Evolutionary conservation across 2,329 filamentous ascomycete genomes (phyloP), one percentile per base, ranked within the genome.

Genomic region (Aspergillus nomiae): DNA sequence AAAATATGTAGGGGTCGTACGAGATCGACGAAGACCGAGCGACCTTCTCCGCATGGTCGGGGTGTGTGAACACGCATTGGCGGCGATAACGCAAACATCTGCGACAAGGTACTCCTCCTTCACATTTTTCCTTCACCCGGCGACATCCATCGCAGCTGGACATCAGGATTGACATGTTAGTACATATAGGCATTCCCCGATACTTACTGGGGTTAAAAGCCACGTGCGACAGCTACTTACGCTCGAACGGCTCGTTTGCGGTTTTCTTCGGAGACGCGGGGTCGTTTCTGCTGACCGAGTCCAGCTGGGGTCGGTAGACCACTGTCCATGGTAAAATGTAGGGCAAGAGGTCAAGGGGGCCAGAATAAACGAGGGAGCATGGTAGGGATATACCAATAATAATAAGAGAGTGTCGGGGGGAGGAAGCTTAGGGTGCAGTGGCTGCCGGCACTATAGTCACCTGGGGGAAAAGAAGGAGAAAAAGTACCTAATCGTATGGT

Each of bases 91-190:
- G 82, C 61, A 81, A 76, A 69, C 84, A 86, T 60, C 84, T 76
- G 54, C 82, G 81, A 69, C 84, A 86, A 2, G 84, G 84, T 21
- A 84, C 77, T 56, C 84, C 84, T 54, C 84, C 84, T 67, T 86
- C 83, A 68, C 84, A 86, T 73, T 85, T 85, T 71, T 86, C 84
- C 69, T 86, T 86, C 62, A 84, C 79, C 65, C 83, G 79, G 63
- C 84, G 83, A 71, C 84, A 86, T 58, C 81, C 82, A 69, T 85
- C 83, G 69, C 84, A 86, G 63, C 84, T 86, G 61, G 14, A 24
- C 32, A 38, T n/a, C 19, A 55, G 30, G 32, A 26, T 2, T 55
- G 11, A 26, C 2, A 46, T 26, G 12, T 41, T 41, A 50, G 24
- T 53, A 12, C 36, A 36, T 48, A 16, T 9, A 26, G 11, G 8